Evolutionary conservation across 257 asterid genomes (phyloP), one percentile per base, ranked within the genome.

Genomic region (Hygrophila difformis): DNA sequence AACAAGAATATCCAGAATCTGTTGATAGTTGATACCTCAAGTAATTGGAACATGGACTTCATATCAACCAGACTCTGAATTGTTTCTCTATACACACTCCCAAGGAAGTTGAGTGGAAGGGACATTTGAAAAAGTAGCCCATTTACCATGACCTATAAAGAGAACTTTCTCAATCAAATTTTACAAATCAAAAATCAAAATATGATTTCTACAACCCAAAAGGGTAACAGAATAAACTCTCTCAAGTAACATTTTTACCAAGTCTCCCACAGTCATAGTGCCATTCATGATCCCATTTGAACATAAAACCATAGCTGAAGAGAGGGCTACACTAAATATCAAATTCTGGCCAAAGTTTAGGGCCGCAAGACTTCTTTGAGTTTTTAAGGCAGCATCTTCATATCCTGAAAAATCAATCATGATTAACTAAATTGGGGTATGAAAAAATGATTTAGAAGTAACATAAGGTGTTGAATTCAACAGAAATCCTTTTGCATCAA

Each of bases 61-160:
- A 89, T 73, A 70, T 89, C 98, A 18, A 89, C 72, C 71, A 89
- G 63, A 69, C 96, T 74, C 63, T 89, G 96, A 58, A 85, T 15
- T 8, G 98, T 89, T 70, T 89, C 98, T 67, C 96, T 76, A 61
- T 89, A 89, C 39, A 89, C 98, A 55, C 96, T 70, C 40, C 98
- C 96, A 44, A 85, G 91, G 70, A 89, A 89, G 69, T 80, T 89
- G 57, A 89, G 96, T 11, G 98, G 98, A 64, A 89, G 93, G 39
- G 98, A 89, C 18, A 89, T 81, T 71, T 89, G 98, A 64, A 89
- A 89, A 49, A 89, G 91, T 61, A 89, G 77, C 70, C 98, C 98
- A 35, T 89, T 82, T 59, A 89, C 96, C 98, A 89, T 85, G 60
- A 89, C 98, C 98, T 89, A 56, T 15, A 20, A 31, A 37, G 49